A percentile compares a stretch with the other conserved stretches of the same genome.
Evolutionary conservation across 2,329 filamentous ascomycete genomes (phyloP).

Genomic region (Fusarium hostae): DNA sequence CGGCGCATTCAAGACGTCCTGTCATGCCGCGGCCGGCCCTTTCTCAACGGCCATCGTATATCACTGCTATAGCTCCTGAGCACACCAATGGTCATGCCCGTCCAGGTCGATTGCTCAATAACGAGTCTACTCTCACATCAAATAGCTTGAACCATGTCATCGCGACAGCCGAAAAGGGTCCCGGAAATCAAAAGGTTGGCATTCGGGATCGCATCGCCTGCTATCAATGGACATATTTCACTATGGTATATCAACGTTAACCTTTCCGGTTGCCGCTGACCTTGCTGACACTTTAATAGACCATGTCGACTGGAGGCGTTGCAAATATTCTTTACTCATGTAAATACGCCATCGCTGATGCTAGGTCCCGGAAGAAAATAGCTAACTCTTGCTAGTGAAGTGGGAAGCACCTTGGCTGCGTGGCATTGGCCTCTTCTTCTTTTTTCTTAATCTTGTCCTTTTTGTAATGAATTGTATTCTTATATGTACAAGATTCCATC

Average conservation of each 20-base stretch:
- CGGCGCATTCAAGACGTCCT: not conserved
- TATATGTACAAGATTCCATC: slow-evolving; percentile 74
- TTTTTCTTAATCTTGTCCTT: slow-evolving; percentile 71
- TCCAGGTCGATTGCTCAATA: slow-evolving; percentile 17
- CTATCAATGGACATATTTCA: slow-evolving; percentile 81
- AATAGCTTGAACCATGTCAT: slow-evolving; percentile 50
- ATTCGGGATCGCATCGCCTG: slow-evolving; percentile 63
- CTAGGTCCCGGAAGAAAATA: not conserved
- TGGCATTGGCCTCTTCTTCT: slow-evolving; percentile 69
- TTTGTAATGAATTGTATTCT: slow-evolving; percentile 72
- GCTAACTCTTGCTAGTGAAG: slow-evolving; percentile 33
- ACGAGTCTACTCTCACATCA: slow-evolving; percentile 28
- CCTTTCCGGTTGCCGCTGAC: not conserved
- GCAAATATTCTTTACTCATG: slow-evolving; percentile 62
- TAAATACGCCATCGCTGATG: not conserved
- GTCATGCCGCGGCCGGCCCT: slow-evolving; percentile 21
- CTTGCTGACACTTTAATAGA: slow-evolving; percentile 28
- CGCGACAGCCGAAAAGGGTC: slow-evolving; percentile 45
- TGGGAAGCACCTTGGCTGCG: slow-evolving; percentile 63
- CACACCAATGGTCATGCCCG: not conserved
- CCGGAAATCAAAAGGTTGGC: slow-evolving; percentile 50
- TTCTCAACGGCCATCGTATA: slow-evolving; percentile 34
- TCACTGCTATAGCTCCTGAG: slow-evolving; percentile 19
- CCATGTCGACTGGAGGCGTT: slow-evolving; percentile 66
- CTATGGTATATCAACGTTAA: slow-evolving; percentile 52